phyloP scores from a whole-genome alignment of 345 rosid species.

The Citrus inodora region DNA sequence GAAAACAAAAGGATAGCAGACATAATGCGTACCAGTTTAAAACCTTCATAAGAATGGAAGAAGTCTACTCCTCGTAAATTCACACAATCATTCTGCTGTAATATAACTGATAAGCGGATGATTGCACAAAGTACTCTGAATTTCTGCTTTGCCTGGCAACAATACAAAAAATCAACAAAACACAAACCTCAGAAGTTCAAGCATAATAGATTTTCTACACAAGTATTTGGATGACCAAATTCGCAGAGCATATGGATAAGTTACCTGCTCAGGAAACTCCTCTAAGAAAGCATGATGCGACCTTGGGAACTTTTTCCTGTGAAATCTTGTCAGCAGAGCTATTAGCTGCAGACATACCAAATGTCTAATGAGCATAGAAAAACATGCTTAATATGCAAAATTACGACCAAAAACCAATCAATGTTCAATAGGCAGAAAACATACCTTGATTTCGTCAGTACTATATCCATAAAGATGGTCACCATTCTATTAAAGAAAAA shows the following conservation, averaged over 20 bases:
- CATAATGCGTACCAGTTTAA: conserved; percentile 42
- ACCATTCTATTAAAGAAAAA: conserved; percentile 40
- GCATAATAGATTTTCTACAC: background rate
- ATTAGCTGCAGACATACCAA: conserved; percentile 41
- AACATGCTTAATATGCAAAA: background rate
- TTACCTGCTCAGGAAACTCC: conserved; percentile 44
- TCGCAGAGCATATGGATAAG: background rate
- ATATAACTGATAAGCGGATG: conserved; percentile 43
- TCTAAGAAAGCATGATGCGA: conserved; percentile 31
- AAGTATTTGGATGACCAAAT: background rate
- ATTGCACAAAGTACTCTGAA: conserved; percentile 46
- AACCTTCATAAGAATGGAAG: conserved; percentile 35
- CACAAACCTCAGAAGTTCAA: background rate
- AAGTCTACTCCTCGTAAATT: conserved; percentile 36
- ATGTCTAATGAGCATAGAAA: conserved; percentile 17
- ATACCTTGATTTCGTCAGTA: conserved; percentile 63
- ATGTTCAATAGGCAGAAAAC: conserved; percentile 5
- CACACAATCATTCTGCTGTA: conserved; percentile 39
- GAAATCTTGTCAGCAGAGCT: conserved; percentile 60
- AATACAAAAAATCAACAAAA: background rate
- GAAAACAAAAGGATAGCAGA: background rate
- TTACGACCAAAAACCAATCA: conserved; percentile 1
- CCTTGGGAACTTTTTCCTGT: conserved; percentile 66
- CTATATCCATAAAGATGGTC: conserved; percentile 58
- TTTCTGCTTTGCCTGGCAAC: conserved; percentile 43